phyloP scores from a whole-genome alignment of 2,329 filamentous ascomycete species.

The Cercospora canescens region DNA sequence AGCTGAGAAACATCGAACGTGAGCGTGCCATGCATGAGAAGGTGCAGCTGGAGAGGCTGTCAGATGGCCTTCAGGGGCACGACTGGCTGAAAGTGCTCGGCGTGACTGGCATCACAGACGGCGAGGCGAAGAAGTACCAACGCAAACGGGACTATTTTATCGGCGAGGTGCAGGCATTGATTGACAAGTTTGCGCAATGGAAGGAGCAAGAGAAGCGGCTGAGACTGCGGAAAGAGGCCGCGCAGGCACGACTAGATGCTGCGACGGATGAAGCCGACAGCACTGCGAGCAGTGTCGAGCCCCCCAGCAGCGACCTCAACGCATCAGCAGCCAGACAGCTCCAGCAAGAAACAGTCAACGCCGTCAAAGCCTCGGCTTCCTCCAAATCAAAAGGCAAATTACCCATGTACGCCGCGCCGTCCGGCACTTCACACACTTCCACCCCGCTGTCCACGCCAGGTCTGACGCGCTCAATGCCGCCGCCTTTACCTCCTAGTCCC shows the following conservation, averaged over 20 bases:
- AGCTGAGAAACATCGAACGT: conserved; percentile 66
- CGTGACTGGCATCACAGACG: conserved; percentile 79
- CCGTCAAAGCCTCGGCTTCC: conserved; percentile 39
- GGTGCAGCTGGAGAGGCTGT: conserved; percentile 62
- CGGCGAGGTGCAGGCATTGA: conserved; percentile 73
- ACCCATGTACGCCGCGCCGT: conserved; percentile 12
- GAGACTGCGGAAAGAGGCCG: conserved; percentile 73
- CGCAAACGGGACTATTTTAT: conserved; percentile 84
- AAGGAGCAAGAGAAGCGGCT: conserved; percentile 84
- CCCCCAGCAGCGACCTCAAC: conserved; percentile 70
- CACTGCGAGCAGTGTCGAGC: conserved; percentile 45
- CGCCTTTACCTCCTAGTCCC: conserved; percentile 33
- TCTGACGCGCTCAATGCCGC: conserved; percentile 10
- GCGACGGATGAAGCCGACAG: conserved; percentile 42
- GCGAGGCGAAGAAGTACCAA: conserved; percentile 82
- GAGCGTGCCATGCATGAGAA: conserved; percentile 68
- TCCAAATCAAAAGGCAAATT: conserved; percentile 40
- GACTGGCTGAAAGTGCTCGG: conserved; percentile 95
- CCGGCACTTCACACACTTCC: conserved; percentile 14
- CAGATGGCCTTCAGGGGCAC: conserved; percentile 83
- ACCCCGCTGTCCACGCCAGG: conserved; percentile 18
- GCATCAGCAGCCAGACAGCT: conserved; percentile 72
- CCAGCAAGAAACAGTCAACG: conserved; percentile 66
- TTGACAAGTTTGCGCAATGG: conserved; percentile 88
- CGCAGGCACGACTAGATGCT: conserved; percentile 50